Evolutionary conservation across 1,284 basidiomycete genomes (phyloP).

Genomic region (Chalciporus sp.): DNA sequence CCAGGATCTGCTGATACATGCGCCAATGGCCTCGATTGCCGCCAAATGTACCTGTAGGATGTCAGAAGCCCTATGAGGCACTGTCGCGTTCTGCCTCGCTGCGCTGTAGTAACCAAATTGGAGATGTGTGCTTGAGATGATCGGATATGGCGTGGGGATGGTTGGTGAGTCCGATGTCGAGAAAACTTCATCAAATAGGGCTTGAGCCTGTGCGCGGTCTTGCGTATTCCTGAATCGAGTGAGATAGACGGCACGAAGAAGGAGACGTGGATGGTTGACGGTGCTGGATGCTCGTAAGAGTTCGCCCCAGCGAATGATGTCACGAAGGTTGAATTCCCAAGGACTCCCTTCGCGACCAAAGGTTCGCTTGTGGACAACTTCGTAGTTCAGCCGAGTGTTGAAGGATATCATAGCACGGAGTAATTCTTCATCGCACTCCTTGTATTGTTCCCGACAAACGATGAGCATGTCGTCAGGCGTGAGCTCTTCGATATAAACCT

Average conservation of each 20-base stretch:
- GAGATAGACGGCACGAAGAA: constrained; percentile 75
- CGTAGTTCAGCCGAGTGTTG: constrained; percentile 75
- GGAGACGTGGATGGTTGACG: constrained; percentile 47
- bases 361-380: constrained; percentile 64
- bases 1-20: constrained; percentile 82
- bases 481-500: constrained; percentile 93
- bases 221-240: constrained; percentile 79
- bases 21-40: constrained; percentile 75
- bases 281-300: constrained; percentile 48
- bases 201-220: constrained; percentile 66
- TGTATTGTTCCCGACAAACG: constrained; percentile 81
- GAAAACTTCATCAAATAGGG: constrained; percentile 70
- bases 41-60: constrained; percentile 69
- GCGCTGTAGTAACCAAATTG: constrained; percentile 74
- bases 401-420: constrained; percentile 84
- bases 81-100: constrained; percentile 47
- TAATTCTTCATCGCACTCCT: constrained; percentile 53
- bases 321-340: constrained; percentile 99
- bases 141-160: constrained; percentile 25
- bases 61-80: constrained; percentile 44
- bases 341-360: constrained; percentile 89
- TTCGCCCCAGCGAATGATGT: constrained; percentile 89
- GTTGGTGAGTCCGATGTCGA: constrained; percentile 29
- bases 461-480: constrained; percentile 77
- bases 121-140: constrained; percentile 58